Evolutionary conservation across 495 filamentous ascomycete species (phyloP), one percentile per base, ranked within the genome.

Genomic region (Trichocladium antarcticum): DNA sequence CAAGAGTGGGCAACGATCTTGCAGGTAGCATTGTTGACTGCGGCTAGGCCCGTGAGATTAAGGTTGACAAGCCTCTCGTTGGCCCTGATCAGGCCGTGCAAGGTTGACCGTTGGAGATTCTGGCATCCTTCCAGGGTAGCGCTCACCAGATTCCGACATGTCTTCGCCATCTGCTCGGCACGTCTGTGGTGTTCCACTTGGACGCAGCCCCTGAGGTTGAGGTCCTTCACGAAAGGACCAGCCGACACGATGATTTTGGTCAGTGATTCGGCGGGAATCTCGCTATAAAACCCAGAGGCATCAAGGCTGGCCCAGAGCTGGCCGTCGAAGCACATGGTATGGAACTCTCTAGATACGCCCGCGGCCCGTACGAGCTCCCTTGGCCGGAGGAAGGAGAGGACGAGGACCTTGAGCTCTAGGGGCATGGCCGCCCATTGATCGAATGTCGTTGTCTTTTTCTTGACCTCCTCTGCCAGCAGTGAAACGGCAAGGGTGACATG

Each of bases 241-340:
- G 87, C 87, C 3, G 79, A 71, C 0, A 79, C 81, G 59, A 97
- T 86, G 47, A 98, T 85, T 62, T 85, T 89, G 37, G 87, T 78
- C 11, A 98, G 69, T 7, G 84, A 82, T 48, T 83, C 81, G 8
- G 85, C 84, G 0, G 92, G 80, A 47, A 98, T 96, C 35, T 85
- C 78, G 40, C 74, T 75, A 60, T 98, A 98, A 63, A 87, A 97
- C 27, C 83, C 80, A 0, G 89, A 79, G 0, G 87, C 83, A 60
- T 97, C 88, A 36, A 97, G 74, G 39, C 74, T 76, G 0, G 76
- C 77, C 92, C 92, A 98, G 15, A 98, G 68, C 65, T 98, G 92
- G 7, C 92, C 92, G 63, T 98, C 92, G 54, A 87, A 95, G 68
- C 90, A 96, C 72, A 88, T 83, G 28, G 75, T 68, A 63, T 95